Conservation (phyloP, 352 stramenopile species). For the Elongisporangium senticosum region DNA sequence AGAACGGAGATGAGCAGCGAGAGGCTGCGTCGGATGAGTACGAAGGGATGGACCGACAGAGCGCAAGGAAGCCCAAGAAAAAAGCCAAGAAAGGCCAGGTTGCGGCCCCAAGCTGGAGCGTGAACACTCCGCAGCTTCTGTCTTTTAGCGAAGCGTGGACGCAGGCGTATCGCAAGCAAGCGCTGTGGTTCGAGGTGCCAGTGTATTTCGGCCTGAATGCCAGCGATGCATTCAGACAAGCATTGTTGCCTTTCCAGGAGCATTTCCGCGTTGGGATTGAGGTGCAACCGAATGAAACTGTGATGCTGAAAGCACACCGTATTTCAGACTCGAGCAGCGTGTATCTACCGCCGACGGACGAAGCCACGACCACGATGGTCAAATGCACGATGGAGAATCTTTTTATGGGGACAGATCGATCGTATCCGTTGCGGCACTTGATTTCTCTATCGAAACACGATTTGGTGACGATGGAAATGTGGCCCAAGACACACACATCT, state of each 20-base stretch:
- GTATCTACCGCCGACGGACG: conserved; percentile 1
- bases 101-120: background rate
- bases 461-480: conserved; percentile 34
- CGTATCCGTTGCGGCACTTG: conserved; percentile 11
- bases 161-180: background rate
- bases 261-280: background rate
- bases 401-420: conserved; percentile 12
- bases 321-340: background rate
- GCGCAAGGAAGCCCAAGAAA: background rate
- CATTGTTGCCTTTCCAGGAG: background rate
- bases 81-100: background rate
- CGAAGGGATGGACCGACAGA: background rate
- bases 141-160: conserved; percentile 1
- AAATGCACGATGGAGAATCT: conserved; percentile 16
- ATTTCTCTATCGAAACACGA: conserved; percentile 16
- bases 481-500: conserved; percentile 5
- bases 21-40: background rate
- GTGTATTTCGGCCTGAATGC: background rate
- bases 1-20: background rate
- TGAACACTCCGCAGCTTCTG: background rate
- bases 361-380: background rate
- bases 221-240: conserved; percentile 3
- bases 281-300: background rate
- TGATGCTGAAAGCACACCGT: background rate
- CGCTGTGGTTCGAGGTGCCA: conserved; percentile 4